Conservation (phyloP, 257 asterid genomes). For the Ilex aquifolium region DNA sequence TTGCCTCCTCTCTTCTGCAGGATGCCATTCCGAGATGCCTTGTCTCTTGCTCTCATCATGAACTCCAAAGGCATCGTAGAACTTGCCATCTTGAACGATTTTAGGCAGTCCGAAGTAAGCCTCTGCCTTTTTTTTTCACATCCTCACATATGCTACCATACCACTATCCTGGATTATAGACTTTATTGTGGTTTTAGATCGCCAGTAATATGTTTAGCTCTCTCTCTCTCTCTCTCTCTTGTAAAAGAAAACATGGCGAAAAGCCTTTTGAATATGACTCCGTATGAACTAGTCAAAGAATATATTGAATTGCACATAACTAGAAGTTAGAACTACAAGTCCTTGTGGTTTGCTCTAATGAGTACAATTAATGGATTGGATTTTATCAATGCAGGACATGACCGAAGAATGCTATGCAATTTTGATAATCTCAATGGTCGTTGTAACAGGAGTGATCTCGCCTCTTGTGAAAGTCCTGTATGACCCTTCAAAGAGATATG, state of each 20-base stretch:
- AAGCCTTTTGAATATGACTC: no score
- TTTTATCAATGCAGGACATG: no score
- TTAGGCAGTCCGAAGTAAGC: slow-evolving; percentile 37
- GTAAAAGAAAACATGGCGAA: no score
- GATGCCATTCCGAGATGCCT: slow-evolving; percentile 58
- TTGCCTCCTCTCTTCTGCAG: slow-evolving; percentile 50
- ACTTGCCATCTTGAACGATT: slow-evolving; percentile 48
- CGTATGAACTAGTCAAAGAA: slow-evolving; percentile 15
- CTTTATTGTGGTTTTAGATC: no score
- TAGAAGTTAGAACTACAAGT: slow-evolving; percentile 35
- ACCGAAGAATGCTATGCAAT: no score
- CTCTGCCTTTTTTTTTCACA: background rate
- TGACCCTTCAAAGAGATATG: slow-evolving; percentile 45
- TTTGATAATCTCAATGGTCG: slow-evolving; percentile 8
- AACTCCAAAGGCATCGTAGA: slow-evolving; percentile 68
- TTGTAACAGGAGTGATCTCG: slow-evolving; percentile 47
- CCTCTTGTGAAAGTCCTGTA: no score
- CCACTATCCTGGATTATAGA: background rate
- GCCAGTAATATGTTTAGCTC: no score
- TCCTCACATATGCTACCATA: background rate
- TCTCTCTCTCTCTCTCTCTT: no score
- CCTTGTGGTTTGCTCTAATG: slow-evolving; percentile 22
- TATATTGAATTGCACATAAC: slow-evolving; percentile 15
- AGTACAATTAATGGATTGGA: no score
- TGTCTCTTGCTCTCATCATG: slow-evolving; percentile 70